Percentiles rank a stretch among this genome's conserved stretches.
These are phyloP conservation scores for Tricholoma matsutake DNA, from an alignment of 768 basidiomycete species.

Conservation along the genomic window DNA sequence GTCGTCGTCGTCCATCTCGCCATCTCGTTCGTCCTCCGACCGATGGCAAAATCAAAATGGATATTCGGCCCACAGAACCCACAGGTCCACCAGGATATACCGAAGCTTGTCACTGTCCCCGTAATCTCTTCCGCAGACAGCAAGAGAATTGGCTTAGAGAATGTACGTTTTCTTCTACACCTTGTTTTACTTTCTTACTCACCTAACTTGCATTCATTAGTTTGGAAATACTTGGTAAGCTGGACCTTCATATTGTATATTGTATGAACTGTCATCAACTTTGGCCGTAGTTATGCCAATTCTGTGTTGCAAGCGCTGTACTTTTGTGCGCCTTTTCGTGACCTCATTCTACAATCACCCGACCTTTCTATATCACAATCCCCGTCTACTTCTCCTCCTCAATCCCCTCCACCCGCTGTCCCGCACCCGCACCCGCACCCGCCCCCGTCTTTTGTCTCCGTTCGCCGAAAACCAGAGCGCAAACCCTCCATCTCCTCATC, in stretches of 20 bases:
- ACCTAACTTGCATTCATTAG: slow-evolving; percentile 36
- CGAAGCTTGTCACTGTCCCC: slow-evolving; percentile 33
- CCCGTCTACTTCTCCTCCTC: slow-evolving; percentile 6
- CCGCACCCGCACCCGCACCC: too few relatives aligned
- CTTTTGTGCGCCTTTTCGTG: slow-evolving; percentile 91
- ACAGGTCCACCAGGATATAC: slow-evolving; percentile 18
- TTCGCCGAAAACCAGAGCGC: slow-evolving; percentile 59
- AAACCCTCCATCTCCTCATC: slow-evolving; percentile 33
- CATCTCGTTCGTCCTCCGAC: neutral
- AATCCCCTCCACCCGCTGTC: slow-evolving; percentile 21
- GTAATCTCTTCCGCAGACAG: slow-evolving; percentile 58
- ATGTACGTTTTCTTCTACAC: slow-evolving; percentile 53
- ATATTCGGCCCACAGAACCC: slow-evolving; percentile 29
- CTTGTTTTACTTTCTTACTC: neutral
- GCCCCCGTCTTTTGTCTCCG: slow-evolving; percentile 33
- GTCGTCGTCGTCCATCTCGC: neutral
- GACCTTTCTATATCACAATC: slow-evolving; percentile 45
- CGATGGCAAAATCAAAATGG: slow-evolving; percentile 34
- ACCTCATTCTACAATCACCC: slow-evolving; percentile 73
- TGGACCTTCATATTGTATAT: neutral
- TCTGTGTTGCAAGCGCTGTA: slow-evolving; percentile 98
- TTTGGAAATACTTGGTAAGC: slow-evolving; percentile 95
- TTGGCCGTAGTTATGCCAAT: slow-evolving; percentile 84
- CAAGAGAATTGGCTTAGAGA: slow-evolving; percentile 96
- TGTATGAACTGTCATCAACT: too few relatives aligned